Base-by-base conservation (phyloP, 805 yeast species). In the Cyberlindnera xylosilytica region DNA sequence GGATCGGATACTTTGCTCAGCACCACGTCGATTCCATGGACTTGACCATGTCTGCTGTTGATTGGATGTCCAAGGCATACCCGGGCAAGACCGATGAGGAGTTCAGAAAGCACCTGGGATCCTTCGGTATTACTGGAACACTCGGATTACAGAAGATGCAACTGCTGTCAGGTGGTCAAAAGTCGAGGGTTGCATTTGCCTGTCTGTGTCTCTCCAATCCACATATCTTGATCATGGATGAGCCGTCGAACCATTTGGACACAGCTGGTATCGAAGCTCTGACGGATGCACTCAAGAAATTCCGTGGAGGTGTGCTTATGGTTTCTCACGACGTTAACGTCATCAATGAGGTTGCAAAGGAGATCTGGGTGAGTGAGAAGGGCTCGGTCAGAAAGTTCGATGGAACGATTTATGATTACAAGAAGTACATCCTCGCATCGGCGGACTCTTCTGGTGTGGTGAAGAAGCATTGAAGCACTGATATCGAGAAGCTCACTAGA, bases 1-100 rank as follows among this genome's bases (percentile, higher is more conserved):
- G 98, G 67, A 85, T 93, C 41, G 98, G 96, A 15, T 93, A 93
- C 64, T 93, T 93, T 69, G 97, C 99, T 13, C 99, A 93, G 70
- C 98, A 93, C 63, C 99, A 93, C 58, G 95, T 93, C 52, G 99
- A 93, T 57, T 83, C 90, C n/a, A 87, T 93, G 97, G 98, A 93
- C 60, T 69, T 90, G 53, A 74, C 65, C 13, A 67, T 79, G 34
- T 84, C 87, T 43, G 97, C 99, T 0, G 97, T 93, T 9, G 82
- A 87, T 37, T 93, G 99, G 98, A 78, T 93, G 87, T 82, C 95
- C 8, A 71, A 76, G 47, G 78, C 83, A 5, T 88, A 73, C 71
- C 99, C 97, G 2, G 98, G 98, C 44, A 88, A 83, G 63, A 79
- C 89, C 2, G 98, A 89, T 59, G 98, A 93, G 67, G 98, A 93